phyloP scores from a whole-genome alignment of 768 basidiomycete genomes.

The Collybia sordida region DNA sequence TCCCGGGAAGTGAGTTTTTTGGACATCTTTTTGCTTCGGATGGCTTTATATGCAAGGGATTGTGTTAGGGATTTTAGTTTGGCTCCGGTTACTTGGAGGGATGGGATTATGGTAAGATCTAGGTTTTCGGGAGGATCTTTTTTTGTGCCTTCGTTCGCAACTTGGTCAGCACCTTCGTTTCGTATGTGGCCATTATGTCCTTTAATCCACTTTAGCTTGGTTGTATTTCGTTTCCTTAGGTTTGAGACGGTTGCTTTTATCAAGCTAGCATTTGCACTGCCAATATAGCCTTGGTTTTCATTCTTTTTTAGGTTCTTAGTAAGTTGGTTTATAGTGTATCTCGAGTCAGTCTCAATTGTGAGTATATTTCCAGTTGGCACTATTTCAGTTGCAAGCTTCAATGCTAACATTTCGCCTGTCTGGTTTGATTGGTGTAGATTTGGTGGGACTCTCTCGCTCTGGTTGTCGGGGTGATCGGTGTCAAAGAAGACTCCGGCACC shows the following conservation, averaged over 20 bases:
- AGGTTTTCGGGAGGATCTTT: neutral
- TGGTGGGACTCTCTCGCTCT: neutral
- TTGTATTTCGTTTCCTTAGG: no score
- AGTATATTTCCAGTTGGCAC: no score
- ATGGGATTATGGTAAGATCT: no score
- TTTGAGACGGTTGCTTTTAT: neutral
- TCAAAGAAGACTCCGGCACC: slow-evolving; percentile 8
- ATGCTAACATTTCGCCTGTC: no score
- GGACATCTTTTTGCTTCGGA: no score
- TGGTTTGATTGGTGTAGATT: neutral
- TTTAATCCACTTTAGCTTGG: neutral
- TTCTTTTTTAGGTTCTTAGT: neutral
- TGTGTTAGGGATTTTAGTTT: no score
- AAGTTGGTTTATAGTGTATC: no score
- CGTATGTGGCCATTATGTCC: neutral
- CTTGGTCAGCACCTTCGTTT: neutral
- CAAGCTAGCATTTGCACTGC: slow-evolving; percentile 1
- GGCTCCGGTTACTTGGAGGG: no score
- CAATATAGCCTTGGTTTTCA: neutral
- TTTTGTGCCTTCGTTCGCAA: neutral
- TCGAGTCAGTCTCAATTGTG: no score
- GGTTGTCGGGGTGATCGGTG: neutral
- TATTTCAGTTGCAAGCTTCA: no score
- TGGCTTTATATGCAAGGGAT: no score
- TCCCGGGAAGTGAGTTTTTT: no score